Base-by-base conservation (phyloP, 805 yeast genomes). In the Starmera pachycereana region DNA sequence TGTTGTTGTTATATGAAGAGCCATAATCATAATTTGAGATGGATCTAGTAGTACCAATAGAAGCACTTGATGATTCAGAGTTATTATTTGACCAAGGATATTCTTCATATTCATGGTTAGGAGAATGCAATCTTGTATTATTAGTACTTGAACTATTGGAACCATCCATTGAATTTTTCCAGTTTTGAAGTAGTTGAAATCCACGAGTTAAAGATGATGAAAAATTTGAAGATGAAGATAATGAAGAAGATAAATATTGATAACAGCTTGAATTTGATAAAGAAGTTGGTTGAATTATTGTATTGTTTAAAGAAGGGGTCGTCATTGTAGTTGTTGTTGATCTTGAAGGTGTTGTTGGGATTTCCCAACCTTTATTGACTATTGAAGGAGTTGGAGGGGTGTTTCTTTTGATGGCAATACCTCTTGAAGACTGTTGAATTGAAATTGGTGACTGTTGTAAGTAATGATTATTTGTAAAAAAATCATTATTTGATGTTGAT, bases 351-450 rank as follows among this genome's bases (percentile, higher is more conserved):
- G 44, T 53, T 32, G 43, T 51, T 1, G 71, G 70, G 4, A 66
- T 65, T 37, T 64, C 68, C 70, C 69, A 66, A 1, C 69, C 70
- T 25, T 47, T 51, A 18, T 46, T 48, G n/a, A 48, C 48, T 5
- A 48, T 47, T 8, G 57, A 51, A 22, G 55, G 52, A 9, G 54
- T 46, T 27, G 54, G 47, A 35, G 51, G 54, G 16, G 49, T 48
- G 13, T 22, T 5, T 13, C 14, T 33, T 33, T 12, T 11, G 8
- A 33, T 11, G 28, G 18, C 12, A 11, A 6, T 39, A 32, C 22
- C 29, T n/a, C 37, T 19, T 32, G 18, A 9, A 22, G 16, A 19
- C 4, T 14, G 10, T 13, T 28, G 34, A 8, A 30, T 30, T 27
- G 35, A n/a, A 2, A 34, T 13, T 10, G 33, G 36, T 32, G 32